Conservation (phyloP, 148 eudicot species). For the Rhododendron ferrugineum region DNA sequence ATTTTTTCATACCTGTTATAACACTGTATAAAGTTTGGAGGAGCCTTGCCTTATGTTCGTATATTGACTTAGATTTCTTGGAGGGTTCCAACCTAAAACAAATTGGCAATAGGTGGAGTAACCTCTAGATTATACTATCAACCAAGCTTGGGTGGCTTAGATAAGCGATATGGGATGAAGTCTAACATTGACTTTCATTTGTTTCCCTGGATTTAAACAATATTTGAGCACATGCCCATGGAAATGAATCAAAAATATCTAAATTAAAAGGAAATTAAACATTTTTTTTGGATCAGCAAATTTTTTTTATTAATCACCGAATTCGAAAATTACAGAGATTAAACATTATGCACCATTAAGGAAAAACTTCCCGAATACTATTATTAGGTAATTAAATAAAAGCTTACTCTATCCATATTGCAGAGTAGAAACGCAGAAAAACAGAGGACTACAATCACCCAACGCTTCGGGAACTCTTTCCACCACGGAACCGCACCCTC, state of each 20-base stretch:
- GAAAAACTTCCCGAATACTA: background rate
- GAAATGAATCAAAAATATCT: background rate
- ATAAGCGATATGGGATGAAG: no score
- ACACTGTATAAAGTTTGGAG: no score
- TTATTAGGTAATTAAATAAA: no score
- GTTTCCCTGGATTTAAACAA: background rate
- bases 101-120: no score
- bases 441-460: constrained; percentile 77
- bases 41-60: background rate
- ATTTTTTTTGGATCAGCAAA: background rate
- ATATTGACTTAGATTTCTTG: background rate
- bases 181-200: background rate
- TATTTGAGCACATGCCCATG: background rate
- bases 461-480: constrained; percentile 85
- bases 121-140: no score
- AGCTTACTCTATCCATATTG: constrained; percentile 91
- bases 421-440: constrained; percentile 91
- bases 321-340: background rate
- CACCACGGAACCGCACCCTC: constrained; percentile 44
- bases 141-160: no score
- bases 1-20: background rate
- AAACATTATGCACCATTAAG: background rate
- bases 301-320: no score
- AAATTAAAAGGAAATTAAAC: background rate
- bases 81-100: no score